Base-by-base conservation (phyloP, 805 yeast species). In the Candida wancherniae region DNA sequence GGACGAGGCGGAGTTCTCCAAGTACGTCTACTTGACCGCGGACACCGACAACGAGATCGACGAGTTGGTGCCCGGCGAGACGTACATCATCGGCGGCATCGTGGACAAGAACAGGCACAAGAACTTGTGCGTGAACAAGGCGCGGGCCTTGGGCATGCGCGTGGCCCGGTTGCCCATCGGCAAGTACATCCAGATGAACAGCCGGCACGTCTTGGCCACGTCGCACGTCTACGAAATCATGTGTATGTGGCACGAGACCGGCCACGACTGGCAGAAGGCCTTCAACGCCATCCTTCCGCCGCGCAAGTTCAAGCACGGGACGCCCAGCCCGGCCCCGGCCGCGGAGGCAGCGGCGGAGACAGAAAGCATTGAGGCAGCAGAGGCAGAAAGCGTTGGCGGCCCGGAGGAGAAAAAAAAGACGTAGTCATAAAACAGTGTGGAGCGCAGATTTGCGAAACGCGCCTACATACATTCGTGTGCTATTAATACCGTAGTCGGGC, bases 61-160 rank as follows among this genome's bases (percentile, higher is more conserved):
- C 8, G 73, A 65, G 15, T 62, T 90, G 32, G 77, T 80, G 39
- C 74, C 77, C 4, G 84, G 80, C 3, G 65, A 69, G 52, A 84
- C 94, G 0, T 90, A 90, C 46, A 75, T 90, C 24, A 77, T 90
- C 29, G 98, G 98, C 7, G 98, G 97, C 1, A 90, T 90, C 34
- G 97, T 90, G 3, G 98, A 90, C 55, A 90, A 90, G 55, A 94
- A 94, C 37, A 73, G 97, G 46, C 80, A 87, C 61, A 84, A 85
- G 57, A 67, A 69, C 40, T 57, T 90, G 19, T 90, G 98, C 55
- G 68, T 75, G 28, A 71, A 82, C 41, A 92, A 88, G 55, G 97
- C 97, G 1, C 70, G 77, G 42, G 61, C 67, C 36, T 58, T 84
- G 44, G 86, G 88, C 0, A 66, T 90, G 12, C 55, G 67, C 24